These are phyloP conservation scores for Lasiosphaeria miniovina DNA, from an alignment of 495 filamentous ascomycete species.

Conservation along the genomic window DNA sequence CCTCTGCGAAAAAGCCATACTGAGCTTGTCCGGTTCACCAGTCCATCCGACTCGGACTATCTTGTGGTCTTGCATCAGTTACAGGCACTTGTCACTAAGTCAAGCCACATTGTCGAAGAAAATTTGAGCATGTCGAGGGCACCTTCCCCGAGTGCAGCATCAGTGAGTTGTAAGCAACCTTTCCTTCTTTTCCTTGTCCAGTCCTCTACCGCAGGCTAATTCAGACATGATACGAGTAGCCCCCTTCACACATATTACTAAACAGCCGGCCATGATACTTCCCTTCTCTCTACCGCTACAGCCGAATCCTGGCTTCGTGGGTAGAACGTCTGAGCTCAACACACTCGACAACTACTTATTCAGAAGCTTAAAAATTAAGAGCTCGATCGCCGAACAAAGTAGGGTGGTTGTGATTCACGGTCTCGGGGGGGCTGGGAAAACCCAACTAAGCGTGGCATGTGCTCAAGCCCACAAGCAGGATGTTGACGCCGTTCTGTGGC, in stretches of 20 bases:
- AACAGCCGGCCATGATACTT: not conserved
- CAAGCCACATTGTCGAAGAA: not conserved
- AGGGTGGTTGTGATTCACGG: conserved; percentile 1
- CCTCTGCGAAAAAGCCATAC: not conserved
- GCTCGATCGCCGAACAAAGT: not conserved
- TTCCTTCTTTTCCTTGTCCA: not conserved
- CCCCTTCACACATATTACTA: not conserved
- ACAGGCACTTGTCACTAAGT: not conserved
- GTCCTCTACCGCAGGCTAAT: not conserved
- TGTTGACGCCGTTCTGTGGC: conserved; percentile 1
- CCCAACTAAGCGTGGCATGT: conserved; percentile 6
- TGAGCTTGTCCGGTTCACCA: not conserved
- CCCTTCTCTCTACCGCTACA: conserved; percentile 1
- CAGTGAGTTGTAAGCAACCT: not conserved
- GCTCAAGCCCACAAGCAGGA: conserved; percentile 3
- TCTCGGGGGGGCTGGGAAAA: not conserved
- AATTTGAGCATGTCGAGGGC: not conserved
- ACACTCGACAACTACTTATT: not conserved
- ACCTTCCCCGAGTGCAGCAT: not conserved
- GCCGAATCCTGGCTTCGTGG: not conserved
- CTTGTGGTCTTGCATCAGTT: not conserved
- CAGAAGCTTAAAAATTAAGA: too few relatives aligned
- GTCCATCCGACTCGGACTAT: not conserved
- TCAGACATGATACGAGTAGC: not conserved
- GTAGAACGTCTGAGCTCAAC: conserved; percentile 1